Evolutionary conservation across 768 basidiomycete species (phyloP).

Genomic region (Stropharia rugosoannulata): DNA sequence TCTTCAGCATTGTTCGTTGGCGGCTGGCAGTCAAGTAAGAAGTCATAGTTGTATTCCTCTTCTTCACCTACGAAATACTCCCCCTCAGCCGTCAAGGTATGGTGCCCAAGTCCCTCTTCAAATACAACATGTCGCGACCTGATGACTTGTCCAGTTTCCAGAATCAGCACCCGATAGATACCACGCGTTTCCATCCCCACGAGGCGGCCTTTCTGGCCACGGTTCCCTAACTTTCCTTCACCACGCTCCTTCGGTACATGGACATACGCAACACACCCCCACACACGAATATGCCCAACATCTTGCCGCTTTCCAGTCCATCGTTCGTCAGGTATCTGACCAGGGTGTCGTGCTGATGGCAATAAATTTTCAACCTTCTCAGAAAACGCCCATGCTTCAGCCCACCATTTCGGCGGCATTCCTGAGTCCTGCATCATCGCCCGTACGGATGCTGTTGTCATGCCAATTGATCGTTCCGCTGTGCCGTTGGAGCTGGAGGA

Average conservation of each 20-base stretch:
- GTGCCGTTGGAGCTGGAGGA: no score
- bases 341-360: no score
- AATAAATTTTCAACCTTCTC: no score
- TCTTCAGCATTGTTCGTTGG: neutral
- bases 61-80: constrained; percentile 4
- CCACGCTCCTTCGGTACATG: constrained; percentile 10
- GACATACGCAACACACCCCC: neutral
- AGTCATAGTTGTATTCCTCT: neutral
- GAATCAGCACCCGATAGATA: constrained; percentile 11
- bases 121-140: constrained; percentile 11
- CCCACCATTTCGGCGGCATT: no score
- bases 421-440: no score
- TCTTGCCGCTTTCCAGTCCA: no score
- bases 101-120: constrained; percentile 15
- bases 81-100: constrained; percentile 14
- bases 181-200: constrained; percentile 12
- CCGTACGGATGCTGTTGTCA: no score
- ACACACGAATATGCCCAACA: no score
- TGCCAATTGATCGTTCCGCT: no score
- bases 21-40: neutral
- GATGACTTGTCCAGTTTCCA: constrained; percentile 9
- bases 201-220: neutral
- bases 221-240: constrained; percentile 8
- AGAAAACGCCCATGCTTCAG: no score
- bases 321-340: no score